A percentile compares a stretch with the other conserved stretches of the same genome.
These are phyloP conservation scores for Fusarium algeriense DNA, from an alignment of 2,329 filamentous ascomycete species.

Conservation along the genomic window DNA sequence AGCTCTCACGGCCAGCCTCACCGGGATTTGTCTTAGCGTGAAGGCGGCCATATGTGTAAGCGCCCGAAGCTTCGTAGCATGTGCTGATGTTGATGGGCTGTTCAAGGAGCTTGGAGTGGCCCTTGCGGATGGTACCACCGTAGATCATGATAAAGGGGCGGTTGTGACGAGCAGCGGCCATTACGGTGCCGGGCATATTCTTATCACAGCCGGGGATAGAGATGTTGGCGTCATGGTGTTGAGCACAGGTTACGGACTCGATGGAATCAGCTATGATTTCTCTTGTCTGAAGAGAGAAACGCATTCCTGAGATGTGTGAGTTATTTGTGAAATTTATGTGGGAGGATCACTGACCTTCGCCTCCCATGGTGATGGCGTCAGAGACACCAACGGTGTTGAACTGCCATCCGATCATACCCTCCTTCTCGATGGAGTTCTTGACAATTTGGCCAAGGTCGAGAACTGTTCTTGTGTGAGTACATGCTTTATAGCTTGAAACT, in stretches of 20 bases:
- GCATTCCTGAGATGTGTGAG: slow-evolving; percentile 74
- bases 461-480: slow-evolving; percentile 62
- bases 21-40: slow-evolving; percentile 74
- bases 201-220: slow-evolving; percentile 95
- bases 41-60: slow-evolving; percentile 81
- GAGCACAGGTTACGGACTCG: slow-evolving; percentile 91
- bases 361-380: slow-evolving; percentile 95
- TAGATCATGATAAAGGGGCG: slow-evolving; percentile 96
- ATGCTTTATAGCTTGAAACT: neutral
- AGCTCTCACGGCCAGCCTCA: slow-evolving; percentile 73
- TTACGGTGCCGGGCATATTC: slow-evolving; percentile 95
- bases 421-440: slow-evolving; percentile 82
- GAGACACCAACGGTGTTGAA: slow-evolving; percentile 92
- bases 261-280: slow-evolving; percentile 96
- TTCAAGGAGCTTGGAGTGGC: slow-evolving; percentile 81
- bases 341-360: slow-evolving; percentile 72
- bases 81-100: slow-evolving; percentile 88
- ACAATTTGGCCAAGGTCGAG: slow-evolving; percentile 89
- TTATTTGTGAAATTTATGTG: neutral
- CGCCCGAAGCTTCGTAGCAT: slow-evolving; percentile 89
- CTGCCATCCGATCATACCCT: slow-evolving; percentile 93
- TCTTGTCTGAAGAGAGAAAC: slow-evolving; percentile 89
- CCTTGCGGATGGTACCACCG: slow-evolving; percentile 89
- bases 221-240: slow-evolving; percentile 93
- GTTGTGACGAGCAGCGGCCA: slow-evolving; percentile 92